A percentile compares a stretch with the other conserved stretches of the same genome.
Evolutionary conservation across 1,284 basidiomycete genomes (phyloP).

Genomic region (Trichosporon faecale): DNA sequence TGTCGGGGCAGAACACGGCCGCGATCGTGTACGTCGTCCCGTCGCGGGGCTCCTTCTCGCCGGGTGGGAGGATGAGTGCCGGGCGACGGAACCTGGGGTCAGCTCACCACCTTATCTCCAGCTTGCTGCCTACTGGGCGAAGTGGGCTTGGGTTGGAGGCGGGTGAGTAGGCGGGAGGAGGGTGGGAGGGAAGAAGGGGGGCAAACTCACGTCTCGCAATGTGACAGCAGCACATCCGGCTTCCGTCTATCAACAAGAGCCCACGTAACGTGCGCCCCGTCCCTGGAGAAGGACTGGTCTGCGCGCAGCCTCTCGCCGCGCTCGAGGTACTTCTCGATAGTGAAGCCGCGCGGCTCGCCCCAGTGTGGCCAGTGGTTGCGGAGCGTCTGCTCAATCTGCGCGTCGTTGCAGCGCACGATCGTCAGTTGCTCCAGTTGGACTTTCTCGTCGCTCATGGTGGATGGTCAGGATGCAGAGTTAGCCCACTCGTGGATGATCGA

Average conservation of each 20-base stretch:
- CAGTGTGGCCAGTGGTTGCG: slow-evolving; percentile 16
- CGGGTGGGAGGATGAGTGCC: slow-evolving; percentile 20
- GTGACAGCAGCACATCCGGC: slow-evolving; percentile 17
- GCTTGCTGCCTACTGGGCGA: too few relatives aligned
- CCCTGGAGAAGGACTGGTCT: slow-evolving; percentile 9
- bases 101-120: too few relatives aligned
- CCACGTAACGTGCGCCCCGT: slow-evolving; percentile 23
- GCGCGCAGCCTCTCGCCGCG: slow-evolving; percentile 10
- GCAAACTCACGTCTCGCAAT: slow-evolving; percentile 14
- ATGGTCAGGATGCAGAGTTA: neutral
- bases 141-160: too few relatives aligned
- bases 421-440: slow-evolving; percentile 23
- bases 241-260: slow-evolving; percentile 29
- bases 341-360: slow-evolving; percentile 16
- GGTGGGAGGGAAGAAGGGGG: too few relatives aligned
- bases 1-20: slow-evolving; percentile 35
- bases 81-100: slow-evolving; percentile 27
- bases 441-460: slow-evolving; percentile 1
- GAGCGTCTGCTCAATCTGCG: slow-evolving; percentile 16
- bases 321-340: neutral
- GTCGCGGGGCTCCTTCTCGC: slow-evolving; percentile 21
- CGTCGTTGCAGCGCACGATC: slow-evolving; percentile 21
- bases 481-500: neutral
- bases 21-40: slow-evolving; percentile 35
- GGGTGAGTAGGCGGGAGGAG: too few relatives aligned